Base-by-base conservation (phyloP, 768 basidiomycete species). In the Ramaria sp. region DNA sequence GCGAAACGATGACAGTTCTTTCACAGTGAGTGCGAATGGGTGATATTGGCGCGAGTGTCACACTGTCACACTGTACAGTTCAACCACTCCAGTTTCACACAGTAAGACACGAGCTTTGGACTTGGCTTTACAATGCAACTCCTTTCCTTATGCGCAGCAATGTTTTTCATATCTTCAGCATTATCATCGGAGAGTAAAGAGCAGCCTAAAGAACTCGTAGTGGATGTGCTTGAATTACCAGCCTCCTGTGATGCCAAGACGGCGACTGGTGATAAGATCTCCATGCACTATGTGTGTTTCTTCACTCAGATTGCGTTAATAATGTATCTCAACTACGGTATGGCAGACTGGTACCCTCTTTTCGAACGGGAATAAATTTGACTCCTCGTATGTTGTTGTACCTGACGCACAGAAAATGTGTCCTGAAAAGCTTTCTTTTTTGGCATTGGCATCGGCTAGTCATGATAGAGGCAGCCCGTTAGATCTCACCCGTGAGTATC, bases 311-410 rank as follows among this genome's bases (percentile, higher is more conserved):
- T 20, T 17, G 27, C 4, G 9, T 15, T 2, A 13, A 2, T 37
- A 34, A 37, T 37, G 13, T 37, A 37, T 13, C 15, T 12, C 34
- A 43, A 54, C 19, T 3, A 24, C 51, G 34, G 53, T 51, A n/a
- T 11, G 38, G 19, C 69, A 94, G 81, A 91, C 89, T 4, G 94
- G 93, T 3, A 94, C 78, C 9, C 70, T 97, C 51, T 83, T 83
- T 62, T 70, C 78, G 10, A 82, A 76, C 51, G 91, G 91, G 7
- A 78, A 78, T 58, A 87, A 93, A 67, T 97, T 97, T 63, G 93
- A 97, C 70, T 93, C 91, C 9, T 92, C 90, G 80, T 86, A 64
- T 7, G 77, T 63, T 49, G 1, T 17, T 7, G 30, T 39, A 30
- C 0, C 22, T 51, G 3, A 27, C 37, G 22, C 45, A 51, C 22